Evolutionary conservation across 306 rosid genomes (phyloP).

Genomic region (Sechiopsis laciniata): DNA sequence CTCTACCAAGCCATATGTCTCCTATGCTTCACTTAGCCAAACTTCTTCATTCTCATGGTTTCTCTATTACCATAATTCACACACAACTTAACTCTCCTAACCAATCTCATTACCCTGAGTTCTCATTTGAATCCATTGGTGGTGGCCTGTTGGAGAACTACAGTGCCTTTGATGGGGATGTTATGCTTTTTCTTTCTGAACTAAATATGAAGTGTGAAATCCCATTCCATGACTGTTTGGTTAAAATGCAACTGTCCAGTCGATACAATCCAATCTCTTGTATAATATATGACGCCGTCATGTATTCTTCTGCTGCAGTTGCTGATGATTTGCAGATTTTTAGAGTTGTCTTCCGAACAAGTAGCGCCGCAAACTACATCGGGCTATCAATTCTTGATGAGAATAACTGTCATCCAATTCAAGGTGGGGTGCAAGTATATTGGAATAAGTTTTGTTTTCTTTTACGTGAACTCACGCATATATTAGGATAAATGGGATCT

Average conservation of each 20-base stretch:
- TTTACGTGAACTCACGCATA: background rate
- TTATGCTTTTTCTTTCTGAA: background rate
- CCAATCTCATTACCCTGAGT: slow-evolving; percentile 24
- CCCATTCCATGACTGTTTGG: slow-evolving; percentile 34
- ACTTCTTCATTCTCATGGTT: slow-evolving; percentile 29
- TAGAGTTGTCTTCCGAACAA: slow-evolving; percentile 38
- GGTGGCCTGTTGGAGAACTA: slow-evolving; percentile 14
- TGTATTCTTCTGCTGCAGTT: slow-evolving; percentile 35
- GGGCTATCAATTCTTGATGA: slow-evolving; percentile 24
- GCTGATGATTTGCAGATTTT: slow-evolving; percentile 37
- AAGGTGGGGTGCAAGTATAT: slow-evolving; percentile 21
- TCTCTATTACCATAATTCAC: slow-evolving; percentile 33
- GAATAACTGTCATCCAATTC: slow-evolving; percentile 30
- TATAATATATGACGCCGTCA: slow-evolving; percentile 38
- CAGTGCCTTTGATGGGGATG: slow-evolving; percentile 13
- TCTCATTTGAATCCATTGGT: slow-evolving; percentile 25
- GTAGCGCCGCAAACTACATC: slow-evolving; percentile 24
- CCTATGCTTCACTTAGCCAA: slow-evolving; percentile 34
- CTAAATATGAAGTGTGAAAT: slow-evolving; percentile 28
- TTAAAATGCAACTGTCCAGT: slow-evolving; percentile 22
- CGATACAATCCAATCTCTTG: slow-evolving; percentile 35
- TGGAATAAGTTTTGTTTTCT: background rate
- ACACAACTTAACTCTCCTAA: slow-evolving; percentile 26
- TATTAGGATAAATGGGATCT: background rate
- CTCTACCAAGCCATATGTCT: slow-evolving; percentile 30